phyloP scores from a whole-genome alignment of 805 yeast genomes.

The Blastobotrys parvus region DNA sequence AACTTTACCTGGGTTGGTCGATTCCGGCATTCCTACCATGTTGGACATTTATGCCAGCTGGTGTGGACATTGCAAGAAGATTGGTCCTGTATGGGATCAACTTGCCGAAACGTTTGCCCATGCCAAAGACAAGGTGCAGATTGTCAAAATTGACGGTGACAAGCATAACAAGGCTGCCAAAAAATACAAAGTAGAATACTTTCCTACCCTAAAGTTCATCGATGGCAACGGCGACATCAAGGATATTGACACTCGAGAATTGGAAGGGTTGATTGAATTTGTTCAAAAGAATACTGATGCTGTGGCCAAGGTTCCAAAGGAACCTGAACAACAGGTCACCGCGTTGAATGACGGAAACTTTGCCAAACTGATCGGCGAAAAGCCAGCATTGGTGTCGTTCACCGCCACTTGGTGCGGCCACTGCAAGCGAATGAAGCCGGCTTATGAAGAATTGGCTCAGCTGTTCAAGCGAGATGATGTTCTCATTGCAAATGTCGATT shows the following conservation, averaged over 20 bases:
- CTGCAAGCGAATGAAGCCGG: conserved; percentile 46
- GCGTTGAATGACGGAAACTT: conserved; percentile 35
- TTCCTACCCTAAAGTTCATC: conserved; percentile 56
- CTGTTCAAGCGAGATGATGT: conserved; percentile 34
- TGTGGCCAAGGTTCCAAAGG: conserved; percentile 17
- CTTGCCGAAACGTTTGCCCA: conserved; percentile 59
- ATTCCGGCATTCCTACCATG: conserved; percentile 57
- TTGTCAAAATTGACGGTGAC: conserved; percentile 56
- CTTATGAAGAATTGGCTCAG: conserved; percentile 42
- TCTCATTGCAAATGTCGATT: conserved; percentile 40
- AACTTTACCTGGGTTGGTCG: conserved; percentile 52
- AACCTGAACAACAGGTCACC: conserved; percentile 3
- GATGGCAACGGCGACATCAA: conserved; percentile 41
- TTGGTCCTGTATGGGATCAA: conserved; percentile 80
- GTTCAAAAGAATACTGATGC: conserved; percentile 32
- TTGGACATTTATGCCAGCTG: conserved; percentile 71
- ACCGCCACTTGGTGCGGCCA: conserved; percentile 54
- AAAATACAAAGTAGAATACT: conserved; percentile 49
- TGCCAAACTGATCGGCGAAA: conserved; percentile 33
- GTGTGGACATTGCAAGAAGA: conserved; percentile 91
- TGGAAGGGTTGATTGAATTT: conserved; percentile 42
- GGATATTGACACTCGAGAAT: conserved; percentile 47
- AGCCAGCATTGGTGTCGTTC: conserved; percentile 41
- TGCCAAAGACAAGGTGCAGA: conserved; percentile 33
- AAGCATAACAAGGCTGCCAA: conserved; percentile 41